phyloP scores from a whole-genome alignment of 176 grass and related monocot genomes.

The Miscanthus lutarioriparius region DNA sequence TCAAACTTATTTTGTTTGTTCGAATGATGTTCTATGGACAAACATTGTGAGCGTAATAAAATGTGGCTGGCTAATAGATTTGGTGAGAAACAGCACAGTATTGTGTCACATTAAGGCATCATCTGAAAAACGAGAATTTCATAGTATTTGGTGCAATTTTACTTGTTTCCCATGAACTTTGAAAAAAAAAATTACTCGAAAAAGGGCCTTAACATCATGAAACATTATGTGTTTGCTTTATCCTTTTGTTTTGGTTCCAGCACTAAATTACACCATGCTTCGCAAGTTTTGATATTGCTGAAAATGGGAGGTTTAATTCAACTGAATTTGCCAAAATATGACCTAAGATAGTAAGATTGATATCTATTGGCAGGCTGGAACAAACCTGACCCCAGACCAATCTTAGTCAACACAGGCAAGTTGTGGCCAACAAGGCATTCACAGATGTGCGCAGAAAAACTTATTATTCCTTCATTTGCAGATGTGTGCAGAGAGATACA shows the following conservation, averaged over 20 bases:
- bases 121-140: neutral
- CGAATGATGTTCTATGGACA: neutral
- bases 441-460: neutral
- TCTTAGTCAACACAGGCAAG: neutral
- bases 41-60: neutral
- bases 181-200: neutral
- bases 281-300: neutral
- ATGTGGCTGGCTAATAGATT: neutral
- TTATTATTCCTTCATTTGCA: constrained; percentile 38
- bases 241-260: neutral
- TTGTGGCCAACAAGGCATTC: neutral
- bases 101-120: neutral
- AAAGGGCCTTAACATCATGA: neutral
- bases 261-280: neutral
- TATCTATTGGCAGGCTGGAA: neutral
- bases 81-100: neutral
- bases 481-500: constrained; percentile 62
- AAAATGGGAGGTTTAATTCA: neutral
- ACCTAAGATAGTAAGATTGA: neutral
- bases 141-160: neutral
- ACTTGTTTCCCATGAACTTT: neutral
- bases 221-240: neutral
- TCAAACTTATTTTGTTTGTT: neutral
- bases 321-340: constrained; percentile 1
- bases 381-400: neutral